phyloP scores from a whole-genome alignment of 2,329 filamentous ascomycete species.

The Polychaeton citri region DNA sequence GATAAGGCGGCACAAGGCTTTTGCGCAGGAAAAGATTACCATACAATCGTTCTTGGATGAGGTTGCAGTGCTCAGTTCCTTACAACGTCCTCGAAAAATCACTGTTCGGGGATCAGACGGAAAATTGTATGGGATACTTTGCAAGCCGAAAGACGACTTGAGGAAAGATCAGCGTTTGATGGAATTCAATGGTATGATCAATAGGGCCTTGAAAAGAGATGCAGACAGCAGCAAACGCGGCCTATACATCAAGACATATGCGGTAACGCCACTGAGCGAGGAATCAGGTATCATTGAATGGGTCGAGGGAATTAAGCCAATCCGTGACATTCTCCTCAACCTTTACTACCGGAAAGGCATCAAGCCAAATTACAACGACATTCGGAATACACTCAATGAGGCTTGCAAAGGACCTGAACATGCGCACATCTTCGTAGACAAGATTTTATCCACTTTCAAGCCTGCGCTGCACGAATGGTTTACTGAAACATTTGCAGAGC shows the following conservation, averaged over 20 bases:
- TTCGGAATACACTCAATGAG: slow-evolving; percentile 50
- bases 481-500: slow-evolving; percentile 84
- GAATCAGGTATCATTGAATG: slow-evolving; percentile 97
- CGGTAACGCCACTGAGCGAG: slow-evolving; percentile 91
- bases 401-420: slow-evolving; percentile 50
- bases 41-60: slow-evolving; percentile 74
- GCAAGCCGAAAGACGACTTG: slow-evolving; percentile 96
- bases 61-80: slow-evolving; percentile 75
- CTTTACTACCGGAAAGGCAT: slow-evolving; percentile 67
- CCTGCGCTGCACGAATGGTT: slow-evolving; percentile 90
- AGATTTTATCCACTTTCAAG: slow-evolving; percentile 54
- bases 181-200: slow-evolving; percentile 99
- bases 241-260: slow-evolving; percentile 92
- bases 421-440: slow-evolving; percentile 56
- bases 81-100: slow-evolving; percentile 84
- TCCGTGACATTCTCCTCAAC: slow-evolving; percentile 76
- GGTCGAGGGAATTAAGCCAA: slow-evolving; percentile 89
- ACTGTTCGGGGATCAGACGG: slow-evolving; percentile 83
- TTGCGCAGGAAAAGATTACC: slow-evolving; percentile 73
- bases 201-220: slow-evolving; percentile 81
- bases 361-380: slow-evolving; percentile 49
- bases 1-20: slow-evolving; percentile 63
- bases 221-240: slow-evolving; percentile 80
- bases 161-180: slow-evolving; percentile 95
- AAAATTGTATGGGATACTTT: slow-evolving; percentile 73